These are phyloP conservation scores for Hymenoscyphus occultus DNA, from an alignment of 2,329 filamentous ascomycete genomes.

Conservation along the genomic window DNA sequence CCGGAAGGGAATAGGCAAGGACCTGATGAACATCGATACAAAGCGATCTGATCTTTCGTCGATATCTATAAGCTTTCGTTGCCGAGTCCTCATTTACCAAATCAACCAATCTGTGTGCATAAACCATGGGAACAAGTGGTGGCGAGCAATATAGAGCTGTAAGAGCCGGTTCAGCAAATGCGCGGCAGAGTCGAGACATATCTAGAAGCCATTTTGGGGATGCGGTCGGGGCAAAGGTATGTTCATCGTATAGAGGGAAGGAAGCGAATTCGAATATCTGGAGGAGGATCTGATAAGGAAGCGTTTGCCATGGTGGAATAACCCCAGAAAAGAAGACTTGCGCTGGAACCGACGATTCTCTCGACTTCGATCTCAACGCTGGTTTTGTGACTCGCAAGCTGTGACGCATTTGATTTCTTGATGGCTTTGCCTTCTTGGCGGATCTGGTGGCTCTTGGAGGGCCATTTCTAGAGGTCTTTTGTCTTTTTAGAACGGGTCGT, in stretches of 20 bases:
- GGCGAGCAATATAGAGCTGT: conserved; percentile 69
- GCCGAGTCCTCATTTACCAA: conserved; percentile 42
- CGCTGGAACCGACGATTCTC: background rate
- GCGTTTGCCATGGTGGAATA: conserved; percentile 55
- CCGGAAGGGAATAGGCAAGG: conserved; percentile 51
- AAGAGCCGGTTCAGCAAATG: conserved; percentile 70
- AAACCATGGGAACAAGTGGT: conserved; percentile 54
- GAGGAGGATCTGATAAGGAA: conserved; percentile 67
- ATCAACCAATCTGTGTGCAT: conserved; percentile 51
- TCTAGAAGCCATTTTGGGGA: conserved; percentile 61
- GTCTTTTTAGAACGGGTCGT: conserved; percentile 22
- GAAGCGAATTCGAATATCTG: conserved; percentile 69
- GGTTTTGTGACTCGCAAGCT: background rate
- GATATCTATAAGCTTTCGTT: conserved; percentile 31
- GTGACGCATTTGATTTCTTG: background rate
- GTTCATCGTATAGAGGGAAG: conserved; percentile 51
- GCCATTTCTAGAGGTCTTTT: conserved; percentile 16
- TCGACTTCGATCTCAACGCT: background rate
- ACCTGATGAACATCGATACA: conserved; percentile 41
- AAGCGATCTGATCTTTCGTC: conserved; percentile 34
- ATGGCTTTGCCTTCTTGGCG: background rate
- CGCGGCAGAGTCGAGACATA: conserved; percentile 59
- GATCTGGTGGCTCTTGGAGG: conserved; percentile 12
- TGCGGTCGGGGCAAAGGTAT: conserved; percentile 41
- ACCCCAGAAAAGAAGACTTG: conserved; percentile 27